Percentiles rank a stretch among this genome's conserved stretches.
Evolutionary conservation across 1,284 basidiomycete species (phyloP).

Genomic region (Peniophora sp.): DNA sequence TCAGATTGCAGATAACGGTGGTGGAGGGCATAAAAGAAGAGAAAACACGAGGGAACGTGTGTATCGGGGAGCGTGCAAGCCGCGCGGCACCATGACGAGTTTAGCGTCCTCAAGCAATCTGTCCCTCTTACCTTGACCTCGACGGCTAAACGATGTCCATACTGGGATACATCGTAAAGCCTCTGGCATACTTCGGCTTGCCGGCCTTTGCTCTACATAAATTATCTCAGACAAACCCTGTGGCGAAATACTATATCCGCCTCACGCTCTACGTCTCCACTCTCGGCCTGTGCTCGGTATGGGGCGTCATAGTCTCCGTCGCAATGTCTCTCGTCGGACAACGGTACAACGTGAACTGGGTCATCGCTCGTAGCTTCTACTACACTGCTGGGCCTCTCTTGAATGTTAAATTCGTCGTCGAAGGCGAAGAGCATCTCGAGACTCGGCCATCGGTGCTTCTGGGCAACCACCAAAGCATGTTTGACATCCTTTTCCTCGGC

Average conservation of each 20-base stretch:
- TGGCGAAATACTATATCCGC: conserved; percentile 68
- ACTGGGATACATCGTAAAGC: conserved; percentile 49
- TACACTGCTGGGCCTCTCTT: conserved; percentile 56
- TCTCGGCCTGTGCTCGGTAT: conserved; percentile 67
- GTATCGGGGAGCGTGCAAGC: no score
- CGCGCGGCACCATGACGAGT: no score
- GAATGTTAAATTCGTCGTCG: conserved; percentile 70
- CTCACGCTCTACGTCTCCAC: conserved; percentile 69
- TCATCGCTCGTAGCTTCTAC: conserved; percentile 87
- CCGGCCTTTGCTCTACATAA: conserved; percentile 56
- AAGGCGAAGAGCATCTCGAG: conserved; percentile 79
- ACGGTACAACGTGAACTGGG: conserved; percentile 78
- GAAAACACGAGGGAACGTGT: no score
- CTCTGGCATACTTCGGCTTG: conserved; percentile 66
- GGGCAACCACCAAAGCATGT: conserved; percentile 91
- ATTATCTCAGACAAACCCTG: conserved; percentile 44
- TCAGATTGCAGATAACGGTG: no score
- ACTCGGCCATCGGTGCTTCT: conserved; percentile 70
- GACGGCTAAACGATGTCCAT: conserved; percentile 44
- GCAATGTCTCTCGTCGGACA: conserved; percentile 66
- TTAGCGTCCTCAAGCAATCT: no score
- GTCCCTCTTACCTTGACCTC: not conserved
- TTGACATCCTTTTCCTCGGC: conserved; percentile 83
- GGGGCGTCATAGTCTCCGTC: conserved; percentile 69
- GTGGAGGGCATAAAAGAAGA: no score